Conservation (phyloP, 345 rosid genomes). For the Durio zibethinus region DNA sequence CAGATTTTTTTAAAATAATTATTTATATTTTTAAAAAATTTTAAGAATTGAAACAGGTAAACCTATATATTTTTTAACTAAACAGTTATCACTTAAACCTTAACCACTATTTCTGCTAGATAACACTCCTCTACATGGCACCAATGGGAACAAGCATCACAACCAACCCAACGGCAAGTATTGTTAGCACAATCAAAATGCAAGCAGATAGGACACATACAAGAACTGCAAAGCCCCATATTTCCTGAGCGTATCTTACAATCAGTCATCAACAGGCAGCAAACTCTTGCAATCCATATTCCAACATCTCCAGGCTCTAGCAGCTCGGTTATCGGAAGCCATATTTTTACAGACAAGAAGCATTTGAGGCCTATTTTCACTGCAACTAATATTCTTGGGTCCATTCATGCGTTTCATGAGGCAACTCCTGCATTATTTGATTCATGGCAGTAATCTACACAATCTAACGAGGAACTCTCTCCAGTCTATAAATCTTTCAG, state of each 20-base stretch:
- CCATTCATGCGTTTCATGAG: conserved; percentile 65
- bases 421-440: conserved; percentile 65
- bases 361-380: conserved; percentile 63
- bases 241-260: conserved; percentile 84
- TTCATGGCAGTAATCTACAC: conserved; percentile 65
- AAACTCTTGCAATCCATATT: conserved; percentile 74
- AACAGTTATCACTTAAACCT: too few species aligned
- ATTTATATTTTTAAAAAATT: too few species aligned
- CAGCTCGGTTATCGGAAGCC: conserved; percentile 55
- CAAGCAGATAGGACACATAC: conserved; percentile 95
- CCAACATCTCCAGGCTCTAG: conserved; percentile 83
- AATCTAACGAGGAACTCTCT: conserved; percentile 64
- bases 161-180: conserved; percentile 99
- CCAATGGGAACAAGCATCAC: conserved; percentile 99
- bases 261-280: conserved; percentile 92
- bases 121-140: conserved; percentile 85
- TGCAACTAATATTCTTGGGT: conserved; percentile 74
- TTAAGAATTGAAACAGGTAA: too few species aligned
- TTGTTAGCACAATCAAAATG: conserved; percentile 86
- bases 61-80: too few species aligned
- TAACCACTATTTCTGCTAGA: too few species aligned
- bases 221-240: conserved; percentile 90
- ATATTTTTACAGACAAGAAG: conserved; percentile 60
- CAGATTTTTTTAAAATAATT: too few species aligned
- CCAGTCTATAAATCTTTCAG: conserved; percentile 50